These are phyloP conservation scores for Besnoitia besnoiti DNA, from an alignment of 169 alveolate genomes.

Conservation along the genomic window DNA sequence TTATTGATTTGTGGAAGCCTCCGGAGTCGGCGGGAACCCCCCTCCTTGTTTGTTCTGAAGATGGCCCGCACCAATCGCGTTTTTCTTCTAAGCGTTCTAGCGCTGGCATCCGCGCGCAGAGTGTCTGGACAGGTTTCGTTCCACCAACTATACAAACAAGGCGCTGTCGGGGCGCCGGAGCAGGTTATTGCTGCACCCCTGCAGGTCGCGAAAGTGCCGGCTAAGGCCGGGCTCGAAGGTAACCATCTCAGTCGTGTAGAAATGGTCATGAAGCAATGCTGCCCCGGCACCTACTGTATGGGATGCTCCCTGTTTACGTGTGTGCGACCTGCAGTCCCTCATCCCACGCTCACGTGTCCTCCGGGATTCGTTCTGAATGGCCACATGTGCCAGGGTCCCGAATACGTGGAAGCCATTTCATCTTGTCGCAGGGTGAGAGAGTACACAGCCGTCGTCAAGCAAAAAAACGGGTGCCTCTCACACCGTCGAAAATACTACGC, in stretches of 20 bases:
- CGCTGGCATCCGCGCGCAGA: not conserved
- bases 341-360: constrained; percentile 3
- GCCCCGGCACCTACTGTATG: not conserved
- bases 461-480: too few relatives aligned
- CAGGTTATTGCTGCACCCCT: not conserved
- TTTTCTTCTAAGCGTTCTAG: not conserved
- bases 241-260: not conserved
- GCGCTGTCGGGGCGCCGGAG: not conserved
- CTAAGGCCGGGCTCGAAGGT: not conserved
- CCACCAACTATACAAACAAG: constrained; percentile 29
- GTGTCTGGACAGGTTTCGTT: not conserved
- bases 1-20: not conserved
- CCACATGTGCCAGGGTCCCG: constrained; percentile 17
- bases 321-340: not conserved
- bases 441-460: not conserved
- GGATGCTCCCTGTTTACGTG: too few relatives aligned
- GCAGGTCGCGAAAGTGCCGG: not conserved
- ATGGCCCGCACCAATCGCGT: not conserved
- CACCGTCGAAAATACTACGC: not conserved
- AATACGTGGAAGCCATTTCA: constrained; percentile 10
- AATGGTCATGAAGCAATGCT: not conserved
- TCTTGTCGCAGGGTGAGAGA: not conserved
- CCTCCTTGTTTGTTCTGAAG: not conserved
- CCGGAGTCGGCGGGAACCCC: not conserved
- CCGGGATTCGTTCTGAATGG: constrained; percentile 11